Conservation (phyloP, 345 rosid species). For the Aquilaria sinensis region DNA sequence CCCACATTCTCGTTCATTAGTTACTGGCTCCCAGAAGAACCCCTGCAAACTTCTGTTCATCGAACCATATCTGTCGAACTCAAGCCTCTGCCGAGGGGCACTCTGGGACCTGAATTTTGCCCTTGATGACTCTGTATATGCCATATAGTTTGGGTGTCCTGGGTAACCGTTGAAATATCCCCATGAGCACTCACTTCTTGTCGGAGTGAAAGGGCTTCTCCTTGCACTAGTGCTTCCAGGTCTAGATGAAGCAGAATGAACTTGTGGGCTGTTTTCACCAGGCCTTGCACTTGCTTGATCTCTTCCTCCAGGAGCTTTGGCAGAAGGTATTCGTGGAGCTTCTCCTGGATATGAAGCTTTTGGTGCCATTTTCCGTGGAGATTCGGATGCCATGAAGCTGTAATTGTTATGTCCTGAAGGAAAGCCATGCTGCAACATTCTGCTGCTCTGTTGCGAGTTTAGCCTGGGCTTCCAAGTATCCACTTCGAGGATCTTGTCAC, state of each 20-base stretch:
- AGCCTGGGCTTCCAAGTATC: slow-evolving; percentile 92
- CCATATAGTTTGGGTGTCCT: slow-evolving; percentile 85
- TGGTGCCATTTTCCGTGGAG: slow-evolving; percentile 44
- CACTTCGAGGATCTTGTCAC: slow-evolving; percentile 85
- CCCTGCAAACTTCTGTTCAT: slow-evolving; percentile 37
- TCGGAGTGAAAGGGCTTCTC: slow-evolving; percentile 76
- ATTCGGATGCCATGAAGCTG: slow-evolving; percentile 30
- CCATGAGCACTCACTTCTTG: slow-evolving; percentile 73
- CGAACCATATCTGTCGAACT: slow-evolving; percentile 41
- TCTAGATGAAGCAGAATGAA: slow-evolving; percentile 48
- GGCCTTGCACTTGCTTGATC: slow-evolving; percentile 32
- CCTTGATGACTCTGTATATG: slow-evolving; percentile 78
- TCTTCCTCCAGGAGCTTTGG: slow-evolving; percentile 22
- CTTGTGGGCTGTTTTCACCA: slow-evolving; percentile 68
- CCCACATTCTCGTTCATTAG: slow-evolving; percentile 30
- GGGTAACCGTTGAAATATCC: slow-evolving; percentile 53
- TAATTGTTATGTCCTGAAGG: slow-evolving; percentile 28
- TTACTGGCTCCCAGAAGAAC: slow-evolving; percentile 24
- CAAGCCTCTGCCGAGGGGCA: slow-evolving; percentile 90
- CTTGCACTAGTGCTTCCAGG: slow-evolving; percentile 58
- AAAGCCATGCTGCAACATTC: slow-evolving; percentile 17
- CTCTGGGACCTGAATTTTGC: slow-evolving; percentile 90
- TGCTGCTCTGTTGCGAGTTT: slow-evolving; percentile 23
- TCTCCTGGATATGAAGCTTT: slow-evolving; percentile 35
- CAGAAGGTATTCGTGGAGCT: slow-evolving; percentile 32